Base-by-base conservation (phyloP, 1,284 basidiomycete species). In the Cutaneotrichosporon cavernicola region DNA sequence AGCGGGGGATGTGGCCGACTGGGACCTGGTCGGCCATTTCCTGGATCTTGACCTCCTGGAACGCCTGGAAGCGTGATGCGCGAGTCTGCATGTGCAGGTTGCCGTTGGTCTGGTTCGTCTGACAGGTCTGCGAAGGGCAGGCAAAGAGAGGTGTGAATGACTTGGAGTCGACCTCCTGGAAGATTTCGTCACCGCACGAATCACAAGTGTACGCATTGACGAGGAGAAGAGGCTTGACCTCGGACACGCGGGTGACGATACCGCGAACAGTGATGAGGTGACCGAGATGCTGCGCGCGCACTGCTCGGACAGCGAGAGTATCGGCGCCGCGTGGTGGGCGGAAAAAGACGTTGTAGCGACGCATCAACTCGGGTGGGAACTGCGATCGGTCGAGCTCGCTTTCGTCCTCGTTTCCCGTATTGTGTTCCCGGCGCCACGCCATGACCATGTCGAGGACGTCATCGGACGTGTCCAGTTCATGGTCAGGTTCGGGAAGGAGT, bases 11-110 rank as follows among this genome's bases (percentile, higher is more conserved):
- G 78, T 99, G 97, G 4, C 97, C 97, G 43, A 99, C 95, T 26
- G 97, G 97, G 0, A 99, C 97, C 88, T 99, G 97, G 76, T 99
- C 97, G 30, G 97, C 91, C 96, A 99, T 97, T 81, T 99, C 97
- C 80, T 99, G 97, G 56, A 99, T 92, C 82, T 97, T 97, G 70
- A 97, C 88, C 80, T 99, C 97, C 78, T 99, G 97, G 85, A 99
- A 99, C 0, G 96, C 93, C 73, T 90, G 91, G 81, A 99, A 99
- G 65, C 97, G 89, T 82, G 91, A 93, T 22, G 97, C 97, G 40
- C 97, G 86, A 4, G 96, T 97, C 81, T 99, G 97, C 90, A 98
- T 97, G 76, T 97, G 92, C 64, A 99, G 81, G n/a, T 90, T 90
- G 8, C 95, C 94, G 40, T 85, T 89, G 56, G 92, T 88, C n/a